phyloP scores from a whole-genome alignment of 225 moss, liverwort and hornwort species.

The Asterella californica region DNA sequence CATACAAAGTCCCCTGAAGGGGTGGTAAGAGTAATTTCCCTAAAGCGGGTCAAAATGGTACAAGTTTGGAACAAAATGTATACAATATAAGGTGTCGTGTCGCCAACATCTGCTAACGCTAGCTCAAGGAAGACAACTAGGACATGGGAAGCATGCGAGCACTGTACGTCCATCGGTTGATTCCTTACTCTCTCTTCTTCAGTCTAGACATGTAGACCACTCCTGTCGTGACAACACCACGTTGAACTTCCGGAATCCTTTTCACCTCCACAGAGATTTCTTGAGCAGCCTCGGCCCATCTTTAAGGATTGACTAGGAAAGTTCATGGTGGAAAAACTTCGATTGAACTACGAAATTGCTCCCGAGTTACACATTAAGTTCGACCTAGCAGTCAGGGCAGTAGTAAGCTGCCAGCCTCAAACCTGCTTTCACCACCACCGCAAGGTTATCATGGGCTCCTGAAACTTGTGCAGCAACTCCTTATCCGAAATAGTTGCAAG shows the following conservation, averaged over 20 bases:
- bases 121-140: conserved; percentile 7
- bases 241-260: conserved; percentile 31
- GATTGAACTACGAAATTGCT: conserved; percentile 15
- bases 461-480: conserved; percentile 33
- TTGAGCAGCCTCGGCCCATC: conserved; percentile 19
- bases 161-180: conserved; percentile 14
- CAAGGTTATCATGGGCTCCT: conserved; percentile 38
- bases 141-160: conserved; percentile 1
- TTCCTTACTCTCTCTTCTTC: conserved; percentile 16
- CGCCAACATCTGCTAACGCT: conserved; percentile 6
- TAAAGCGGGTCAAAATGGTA: conserved; percentile 21
- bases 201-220: conserved; percentile 18
- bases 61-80: conserved; percentile 23
- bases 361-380: conserved; percentile 26
- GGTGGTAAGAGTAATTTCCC: conserved; percentile 12
- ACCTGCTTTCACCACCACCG: conserved; percentile 32
- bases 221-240: conserved; percentile 25
- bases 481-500: conserved; percentile 24
- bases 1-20: not conserved
- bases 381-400: conserved; percentile 34
- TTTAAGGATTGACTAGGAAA: conserved; percentile 24
- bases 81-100: conserved; percentile 14
- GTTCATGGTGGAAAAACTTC: conserved; percentile 35
- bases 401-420: conserved; percentile 44
- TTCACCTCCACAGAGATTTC: conserved; percentile 2